phyloP scores from a whole-genome alignment of 2,329 filamentous ascomycete species.

The Apiospora sp. region DNA sequence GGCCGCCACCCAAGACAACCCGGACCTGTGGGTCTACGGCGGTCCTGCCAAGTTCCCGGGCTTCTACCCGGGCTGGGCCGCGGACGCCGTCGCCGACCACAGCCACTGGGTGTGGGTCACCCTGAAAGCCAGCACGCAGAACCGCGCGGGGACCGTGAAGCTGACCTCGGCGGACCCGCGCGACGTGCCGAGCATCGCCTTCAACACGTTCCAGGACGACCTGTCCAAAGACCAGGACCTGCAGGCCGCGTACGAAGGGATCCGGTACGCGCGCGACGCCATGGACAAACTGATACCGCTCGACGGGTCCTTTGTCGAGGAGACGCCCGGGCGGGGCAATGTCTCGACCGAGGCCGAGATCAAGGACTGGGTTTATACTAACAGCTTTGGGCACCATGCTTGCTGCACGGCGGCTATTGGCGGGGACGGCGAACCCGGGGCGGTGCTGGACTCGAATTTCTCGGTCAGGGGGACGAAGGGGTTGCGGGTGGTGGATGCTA shows the following conservation, averaged over 20 bases:
- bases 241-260: slow-evolving; percentile 33
- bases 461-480: slow-evolving; percentile 25
- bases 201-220: slow-evolving; percentile 31
- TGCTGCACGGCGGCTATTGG: slow-evolving; percentile 28
- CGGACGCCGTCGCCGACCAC: slow-evolving; percentile 24
- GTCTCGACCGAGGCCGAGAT: slow-evolving; percentile 23
- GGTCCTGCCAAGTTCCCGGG: slow-evolving; percentile 30
- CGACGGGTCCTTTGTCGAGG: slow-evolving; percentile 34
- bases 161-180: slow-evolving; percentile 33
- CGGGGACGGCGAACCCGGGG: slow-evolving; percentile 24
- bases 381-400: slow-evolving; percentile 28
- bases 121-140: slow-evolving; percentile 36
- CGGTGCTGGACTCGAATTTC: slow-evolving; percentile 26
- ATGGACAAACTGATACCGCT: slow-evolving; percentile 33
- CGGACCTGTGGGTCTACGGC: slow-evolving; percentile 50
- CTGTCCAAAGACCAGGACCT: slow-evolving; percentile 30
- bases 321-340: slow-evolving; percentile 22
- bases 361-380: slow-evolving; percentile 24
- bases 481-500: slow-evolving; percentile 27
- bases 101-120: slow-evolving; percentile 33
- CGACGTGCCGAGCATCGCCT: slow-evolving; percentile 33
- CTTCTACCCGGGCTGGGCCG: slow-evolving; percentile 30
- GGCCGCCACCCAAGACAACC: slow-evolving; percentile 51
- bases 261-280: slow-evolving; percentile 28
- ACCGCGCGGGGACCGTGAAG: slow-evolving; percentile 35